Base-by-base conservation (phyloP, 306 rosid genomes). In the Pueraria montana region DNA sequence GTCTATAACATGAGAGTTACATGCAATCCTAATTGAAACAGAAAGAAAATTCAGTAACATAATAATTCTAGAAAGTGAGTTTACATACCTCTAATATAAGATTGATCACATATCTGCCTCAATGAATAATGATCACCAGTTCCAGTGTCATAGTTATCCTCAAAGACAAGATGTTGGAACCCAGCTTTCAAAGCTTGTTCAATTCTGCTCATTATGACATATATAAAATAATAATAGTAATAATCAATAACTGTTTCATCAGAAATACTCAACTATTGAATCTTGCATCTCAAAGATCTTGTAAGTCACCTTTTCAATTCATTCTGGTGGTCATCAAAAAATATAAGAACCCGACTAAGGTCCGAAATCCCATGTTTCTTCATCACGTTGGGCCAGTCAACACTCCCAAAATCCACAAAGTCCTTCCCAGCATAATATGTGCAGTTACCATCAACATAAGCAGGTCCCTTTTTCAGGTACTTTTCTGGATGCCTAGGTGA, bases 61-160 rank as follows among this genome's bases (percentile, higher is more conserved):
- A 30, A 18, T 2, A 70, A 6, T 27, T 72, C 69, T 23, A 11
- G 69, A 49, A 77, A 75, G 59, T 49, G 84, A 81, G 81, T 59
- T 82, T 46, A 74, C 76, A 58, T 82, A 96, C 99, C 99, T 89
- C 94, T 88, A 71, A 96, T 94, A 83, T 96, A 96, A 82, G 68
- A 77, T 80, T 96, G 99, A 85, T 96, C 99, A 82, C 99, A 96
- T 76, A 96, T 96, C 87, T 96, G 99, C 85, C 99, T 89, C 50
- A 94, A 74, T 76, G 99, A 96, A 91, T 96, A 96, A 86, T 96
- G 99, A 74, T 96, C 99, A 72, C 99, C 99, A 5, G 97, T 94
- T 86, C 99, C 99, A 48, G 98, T 96, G 86, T 96, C 99, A 82
- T 96, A 96, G 87, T 96, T 96, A 87, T 96, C 99, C 92, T 96